These are phyloP conservation scores for Fabrea salina DNA, from an alignment of 169 alveolate species.

Conservation along the genomic window DNA sequence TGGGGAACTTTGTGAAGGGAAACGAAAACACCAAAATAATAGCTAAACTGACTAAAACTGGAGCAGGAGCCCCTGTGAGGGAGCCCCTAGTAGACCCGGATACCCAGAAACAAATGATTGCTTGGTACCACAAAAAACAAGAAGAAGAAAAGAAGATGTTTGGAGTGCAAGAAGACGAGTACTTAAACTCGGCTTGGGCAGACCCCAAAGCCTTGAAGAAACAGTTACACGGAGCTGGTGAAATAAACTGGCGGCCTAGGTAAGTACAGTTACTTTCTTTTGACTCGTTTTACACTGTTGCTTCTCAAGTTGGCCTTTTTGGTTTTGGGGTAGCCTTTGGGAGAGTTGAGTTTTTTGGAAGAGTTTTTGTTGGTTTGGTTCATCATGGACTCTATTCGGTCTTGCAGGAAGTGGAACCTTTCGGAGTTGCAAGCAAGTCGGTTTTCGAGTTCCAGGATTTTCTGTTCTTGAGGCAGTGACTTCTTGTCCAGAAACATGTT, in stretches of 20 bases:
- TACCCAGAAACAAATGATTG: conserved; percentile 94
- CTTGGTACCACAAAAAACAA: conserved; percentile 90
- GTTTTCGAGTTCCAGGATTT: too few species aligned
- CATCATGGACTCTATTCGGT: too few species aligned
- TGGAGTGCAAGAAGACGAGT: conserved; percentile 92
- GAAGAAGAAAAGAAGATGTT: conserved; percentile 89
- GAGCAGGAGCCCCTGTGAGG: conserved; percentile 94
- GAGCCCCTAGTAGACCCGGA: conserved; percentile 94
- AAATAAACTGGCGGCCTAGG: too few species aligned
- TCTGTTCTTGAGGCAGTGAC: too few species aligned
- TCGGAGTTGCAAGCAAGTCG: too few species aligned
- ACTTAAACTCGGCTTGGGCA: conserved; percentile 94
- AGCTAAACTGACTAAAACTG: conserved; percentile 86
- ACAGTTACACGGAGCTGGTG: conserved; percentile 65
- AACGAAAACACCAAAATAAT: conserved; percentile 94
- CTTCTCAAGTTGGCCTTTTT: conserved; percentile 9
- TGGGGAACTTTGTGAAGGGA: conserved; percentile 85
- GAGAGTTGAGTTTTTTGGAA: not conserved
- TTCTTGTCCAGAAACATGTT: too few species aligned
- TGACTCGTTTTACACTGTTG: too few species aligned
- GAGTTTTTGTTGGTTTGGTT: too few species aligned
- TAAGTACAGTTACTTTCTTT: too few species aligned
- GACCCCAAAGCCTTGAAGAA: conserved; percentile 87
- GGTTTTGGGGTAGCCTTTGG: not conserved
- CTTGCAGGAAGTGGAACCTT: too few species aligned